phyloP scores from a whole-genome alignment of 179 eudicot genomes.

The Patellifolia procumbens region DNA sequence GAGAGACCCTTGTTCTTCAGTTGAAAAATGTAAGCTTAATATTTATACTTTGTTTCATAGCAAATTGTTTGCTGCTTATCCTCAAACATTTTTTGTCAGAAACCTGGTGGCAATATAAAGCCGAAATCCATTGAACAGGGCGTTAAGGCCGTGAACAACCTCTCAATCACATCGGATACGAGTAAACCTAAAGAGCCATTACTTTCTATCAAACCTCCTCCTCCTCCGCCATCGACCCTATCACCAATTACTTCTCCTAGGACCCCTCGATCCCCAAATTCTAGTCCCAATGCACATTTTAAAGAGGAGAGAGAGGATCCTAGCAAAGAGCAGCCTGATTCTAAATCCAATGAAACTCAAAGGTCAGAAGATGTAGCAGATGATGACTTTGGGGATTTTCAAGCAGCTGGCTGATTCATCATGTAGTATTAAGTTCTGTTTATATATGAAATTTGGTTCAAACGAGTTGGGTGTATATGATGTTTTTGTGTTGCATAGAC shows the following conservation, averaged over 20 bases:
- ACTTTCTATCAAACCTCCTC: constrained; percentile 71
- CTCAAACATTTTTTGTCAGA: constrained; percentile 43
- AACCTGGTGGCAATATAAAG: constrained; percentile 48
- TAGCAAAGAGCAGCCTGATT: constrained; percentile 33
- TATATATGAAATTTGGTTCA: constrained; percentile 15
- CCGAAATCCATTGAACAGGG: constrained; percentile 72
- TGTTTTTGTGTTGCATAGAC: constrained; percentile 17
- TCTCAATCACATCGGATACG: constrained; percentile 52
- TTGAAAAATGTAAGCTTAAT: constrained; percentile 60
- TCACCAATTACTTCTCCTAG: constrained; percentile 48
- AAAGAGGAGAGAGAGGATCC: constrained; percentile 31
- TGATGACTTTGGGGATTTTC: constrained; percentile 96
- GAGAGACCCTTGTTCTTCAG: constrained; percentile 85
- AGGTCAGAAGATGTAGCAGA: constrained; percentile 54
- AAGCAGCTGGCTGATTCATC: constrained; percentile 51
- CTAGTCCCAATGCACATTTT: constrained; percentile 30
- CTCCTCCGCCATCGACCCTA: constrained; percentile 75
- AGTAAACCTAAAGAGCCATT: constrained; percentile 45
- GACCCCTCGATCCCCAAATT: constrained; percentile 44
- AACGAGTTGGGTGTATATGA: constrained; percentile 34
- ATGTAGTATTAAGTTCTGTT: constrained; percentile 24
- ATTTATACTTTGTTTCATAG: neutral
- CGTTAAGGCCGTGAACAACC: constrained; percentile 54
- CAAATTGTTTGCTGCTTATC: neutral
- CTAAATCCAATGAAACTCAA: constrained; percentile 35